These are phyloP conservation scores for Malbranchea zuffiana DNA, from an alignment of 2,329 filamentous ascomycete genomes.

Conservation along the genomic window DNA sequence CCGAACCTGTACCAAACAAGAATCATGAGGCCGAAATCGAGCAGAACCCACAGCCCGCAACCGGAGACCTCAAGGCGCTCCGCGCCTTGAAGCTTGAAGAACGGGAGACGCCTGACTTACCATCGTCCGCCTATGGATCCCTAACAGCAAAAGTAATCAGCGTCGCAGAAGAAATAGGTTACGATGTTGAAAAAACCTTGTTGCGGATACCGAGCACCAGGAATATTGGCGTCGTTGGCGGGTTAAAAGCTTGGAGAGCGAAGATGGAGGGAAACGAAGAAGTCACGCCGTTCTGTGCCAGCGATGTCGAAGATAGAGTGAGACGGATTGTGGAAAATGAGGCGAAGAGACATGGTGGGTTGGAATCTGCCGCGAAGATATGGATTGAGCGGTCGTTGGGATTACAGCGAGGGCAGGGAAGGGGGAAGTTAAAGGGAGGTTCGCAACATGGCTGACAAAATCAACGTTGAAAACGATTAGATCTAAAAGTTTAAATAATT, in stretches of 20 bases:
- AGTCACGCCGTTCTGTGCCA: neutral
- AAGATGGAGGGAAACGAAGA: neutral
- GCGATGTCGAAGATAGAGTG: constrained; percentile 40
- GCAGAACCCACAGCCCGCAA: constrained; percentile 24
- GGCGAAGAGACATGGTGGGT: constrained; percentile 34
- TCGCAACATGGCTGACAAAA: constrained; percentile 1
- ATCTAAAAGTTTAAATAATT: no score
- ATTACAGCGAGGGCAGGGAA: constrained; percentile 37
- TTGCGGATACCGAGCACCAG: constrained; percentile 59
- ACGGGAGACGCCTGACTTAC: constrained; percentile 24
- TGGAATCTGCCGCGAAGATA: constrained; percentile 35
- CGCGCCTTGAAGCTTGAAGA: constrained; percentile 27
- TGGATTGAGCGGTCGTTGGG: constrained; percentile 44
- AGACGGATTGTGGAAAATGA: constrained; percentile 50
- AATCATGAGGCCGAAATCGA: constrained; percentile 13
- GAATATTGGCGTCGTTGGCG: constrained; percentile 15
- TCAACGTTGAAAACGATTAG: neutral
- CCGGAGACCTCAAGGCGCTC: constrained; percentile 33
- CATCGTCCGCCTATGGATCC: constrained; percentile 66
- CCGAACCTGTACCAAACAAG: no score
- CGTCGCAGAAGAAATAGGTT: constrained; percentile 63
- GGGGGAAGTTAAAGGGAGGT: constrained; percentile 22
- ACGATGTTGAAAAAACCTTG: constrained; percentile 68
- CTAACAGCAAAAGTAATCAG: constrained; percentile 66
- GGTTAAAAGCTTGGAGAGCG: constrained; percentile 36